Base-by-base conservation (phyloP, 176 grass and related monocot genomes). In the Oryza brachyantha region DNA sequence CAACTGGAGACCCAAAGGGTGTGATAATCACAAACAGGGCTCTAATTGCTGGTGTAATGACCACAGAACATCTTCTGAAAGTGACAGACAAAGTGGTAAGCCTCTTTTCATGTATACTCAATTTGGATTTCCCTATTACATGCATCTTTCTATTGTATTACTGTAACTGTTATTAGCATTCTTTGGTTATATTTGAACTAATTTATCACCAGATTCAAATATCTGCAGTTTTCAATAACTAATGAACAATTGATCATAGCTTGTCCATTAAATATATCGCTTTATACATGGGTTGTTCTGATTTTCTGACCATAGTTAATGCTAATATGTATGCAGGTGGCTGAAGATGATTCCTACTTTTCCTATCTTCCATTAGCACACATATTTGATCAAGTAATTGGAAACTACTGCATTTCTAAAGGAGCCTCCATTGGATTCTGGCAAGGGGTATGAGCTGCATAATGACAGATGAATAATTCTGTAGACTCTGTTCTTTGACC, bases 361-460 rank as follows among this genome's bases (percentile, higher is more conserved):
- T 98, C 95, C 16, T 98, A 90, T 86, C 90, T 98, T 88, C 95
- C 95, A 66, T 68, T 98, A 84, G 95, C 95, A 28, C 95, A 98
- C 79, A 92, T 98, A 86, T 97, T 97, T 74, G 95, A 97, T 92
- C 95, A 97, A 88, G 88, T 92, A 81, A 86, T 98, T 74, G 92
- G 88, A 78, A 87, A 87, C 70, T 98, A 94, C 80, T 98, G 89
- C 88, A 98, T 98, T 65, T 94, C 84, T 40, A 98, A 98, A 89
- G 95, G 92, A 29, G 92, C 95, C 70, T 94, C 92, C 69, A 84
- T 98, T 57, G 95, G 95, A 92, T 98, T 94, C 82, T 98, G 95
- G 95, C 95, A 92, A 90, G 95, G 85, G 92, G 95, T 98, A 94
- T 1, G 59, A 66, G 77, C 52, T 61, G 31, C 10, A 11, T 29